Conservation (phyloP, 805 yeast genomes). For the Candida orba region DNA sequence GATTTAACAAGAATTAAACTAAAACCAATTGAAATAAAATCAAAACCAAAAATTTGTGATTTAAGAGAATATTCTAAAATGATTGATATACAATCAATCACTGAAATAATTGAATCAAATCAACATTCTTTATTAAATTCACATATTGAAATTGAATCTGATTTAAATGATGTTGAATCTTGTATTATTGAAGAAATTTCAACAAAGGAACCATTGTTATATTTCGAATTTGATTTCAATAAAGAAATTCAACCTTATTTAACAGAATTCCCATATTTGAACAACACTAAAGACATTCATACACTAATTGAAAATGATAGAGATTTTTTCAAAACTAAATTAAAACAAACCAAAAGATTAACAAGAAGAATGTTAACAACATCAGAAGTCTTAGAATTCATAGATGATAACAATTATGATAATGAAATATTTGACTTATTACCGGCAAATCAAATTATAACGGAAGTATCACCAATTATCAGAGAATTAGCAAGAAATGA, state of each 20-base stretch:
- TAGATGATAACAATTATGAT: slow-evolving; percentile 5
- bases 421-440: slow-evolving; percentile 12
- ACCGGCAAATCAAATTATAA: slow-evolving; percentile 7
- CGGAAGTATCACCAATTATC: slow-evolving; percentile 19
- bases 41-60: background rate
- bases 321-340: slow-evolving; percentile 11
- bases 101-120: slow-evolving; percentile 10
- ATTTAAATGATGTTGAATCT: slow-evolving; percentile 1
- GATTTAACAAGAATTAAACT: background rate
- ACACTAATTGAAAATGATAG: slow-evolving; percentile 10
- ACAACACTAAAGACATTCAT: background rate
- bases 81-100: slow-evolving; percentile 10
- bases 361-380: slow-evolving; percentile 9
- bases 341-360: slow-evolving; percentile 8
- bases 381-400: slow-evolving; percentile 4
- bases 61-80: background rate
- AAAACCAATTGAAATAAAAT: background rate
- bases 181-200: slow-evolving; percentile 20
- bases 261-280: slow-evolving; percentile 2
- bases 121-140: slow-evolving; percentile 12
- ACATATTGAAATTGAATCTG: slow-evolving; percentile 28
- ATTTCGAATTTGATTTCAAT: slow-evolving; percentile 35
- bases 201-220: slow-evolving; percentile 23
- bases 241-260: slow-evolving; percentile 4
- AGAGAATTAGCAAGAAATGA: slow-evolving; percentile 20